These are phyloP conservation scores for Podaxis sp. DNA, from an alignment of 768 basidiomycete species.

Conservation along the genomic window DNA sequence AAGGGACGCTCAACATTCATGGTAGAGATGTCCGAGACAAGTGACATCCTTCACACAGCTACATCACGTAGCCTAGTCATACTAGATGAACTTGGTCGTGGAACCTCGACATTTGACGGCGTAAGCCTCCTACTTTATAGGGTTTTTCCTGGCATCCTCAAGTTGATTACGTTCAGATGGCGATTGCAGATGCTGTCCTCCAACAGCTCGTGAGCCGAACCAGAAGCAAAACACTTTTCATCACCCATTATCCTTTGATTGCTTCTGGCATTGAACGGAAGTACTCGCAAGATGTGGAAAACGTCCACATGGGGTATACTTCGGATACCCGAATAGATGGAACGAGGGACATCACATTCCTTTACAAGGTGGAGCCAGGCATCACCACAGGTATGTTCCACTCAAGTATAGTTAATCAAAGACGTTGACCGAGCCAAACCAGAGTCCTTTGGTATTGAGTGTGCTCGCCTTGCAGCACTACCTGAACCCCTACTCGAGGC, in stretches of 20 bases:
- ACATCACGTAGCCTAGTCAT: constrained; percentile 81
- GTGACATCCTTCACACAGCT: constrained; percentile 79
- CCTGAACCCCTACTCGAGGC: constrained; percentile 64
- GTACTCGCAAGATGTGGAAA: constrained; percentile 62
- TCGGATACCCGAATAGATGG: constrained; percentile 71
- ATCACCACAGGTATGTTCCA: constrained; percentile 51
- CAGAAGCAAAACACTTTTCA: constrained; percentile 80
- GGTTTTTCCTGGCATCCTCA: background rate
- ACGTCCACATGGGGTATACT: constrained; percentile 85
- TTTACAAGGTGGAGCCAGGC: constrained; percentile 74
- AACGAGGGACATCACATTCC: constrained; percentile 77
- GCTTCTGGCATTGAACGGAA: constrained; percentile 63
- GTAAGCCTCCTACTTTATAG: constrained; percentile 29
- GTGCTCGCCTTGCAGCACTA: constrained; percentile 83
- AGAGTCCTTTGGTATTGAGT: constrained; percentile 92
- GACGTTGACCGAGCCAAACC: background rate
- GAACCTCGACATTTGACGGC: constrained; percentile 93
- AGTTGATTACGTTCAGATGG: constrained; percentile 53
- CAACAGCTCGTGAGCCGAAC: constrained; percentile 60
- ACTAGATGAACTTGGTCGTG: constrained; percentile 86
- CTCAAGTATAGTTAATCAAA: background rate
- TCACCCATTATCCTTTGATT: constrained; percentile 91
- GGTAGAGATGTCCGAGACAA: constrained; percentile 95
- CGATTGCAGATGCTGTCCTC: constrained; percentile 81
- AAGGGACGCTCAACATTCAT: constrained; percentile 93